Percentiles rank a stretch among this genome's conserved stretches.
phyloP scores from a whole-genome alignment of 257 asterid genomes.

The Solanum pennellii region DNA sequence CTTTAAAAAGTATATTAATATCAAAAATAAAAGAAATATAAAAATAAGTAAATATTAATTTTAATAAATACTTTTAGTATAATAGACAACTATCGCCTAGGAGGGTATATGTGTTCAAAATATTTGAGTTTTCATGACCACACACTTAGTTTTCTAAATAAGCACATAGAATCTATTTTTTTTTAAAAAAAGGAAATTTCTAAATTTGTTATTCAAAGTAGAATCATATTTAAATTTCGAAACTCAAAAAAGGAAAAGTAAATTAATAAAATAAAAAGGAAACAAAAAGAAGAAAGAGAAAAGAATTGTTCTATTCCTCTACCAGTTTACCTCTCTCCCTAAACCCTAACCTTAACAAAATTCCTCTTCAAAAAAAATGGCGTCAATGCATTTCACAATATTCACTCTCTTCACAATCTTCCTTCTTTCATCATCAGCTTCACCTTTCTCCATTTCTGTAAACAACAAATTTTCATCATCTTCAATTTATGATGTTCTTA shows the following conservation, averaged over 20 bases:
- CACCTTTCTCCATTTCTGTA: not conserved
- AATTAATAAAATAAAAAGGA: not conserved
- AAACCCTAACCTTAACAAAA: conserved; percentile 15
- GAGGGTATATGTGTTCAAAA: no score
- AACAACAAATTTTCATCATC: conserved; percentile 4
- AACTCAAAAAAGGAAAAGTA: not conserved
- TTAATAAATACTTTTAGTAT: no score
- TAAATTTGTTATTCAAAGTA: not conserved
- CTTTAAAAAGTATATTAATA: no score
- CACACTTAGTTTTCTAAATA: not conserved
- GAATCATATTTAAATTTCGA: not conserved
- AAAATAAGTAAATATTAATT: no score
- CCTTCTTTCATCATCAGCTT: not conserved
- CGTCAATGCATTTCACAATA: not conserved
- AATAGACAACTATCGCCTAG: no score
- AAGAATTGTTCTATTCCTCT: not conserved
- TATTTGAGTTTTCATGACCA: not conserved
- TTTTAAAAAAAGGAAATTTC: not conserved
- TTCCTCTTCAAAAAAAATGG: not conserved
- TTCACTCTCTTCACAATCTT: not conserved
- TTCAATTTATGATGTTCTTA: conserved; percentile 39
- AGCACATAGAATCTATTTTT: not conserved
- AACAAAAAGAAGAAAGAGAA: not conserved
- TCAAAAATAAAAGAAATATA: no score
- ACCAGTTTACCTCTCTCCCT: not conserved